phyloP scores from a whole-genome alignment of 164 flowering plant genomes.

The Nelumbo lutea region DNA sequence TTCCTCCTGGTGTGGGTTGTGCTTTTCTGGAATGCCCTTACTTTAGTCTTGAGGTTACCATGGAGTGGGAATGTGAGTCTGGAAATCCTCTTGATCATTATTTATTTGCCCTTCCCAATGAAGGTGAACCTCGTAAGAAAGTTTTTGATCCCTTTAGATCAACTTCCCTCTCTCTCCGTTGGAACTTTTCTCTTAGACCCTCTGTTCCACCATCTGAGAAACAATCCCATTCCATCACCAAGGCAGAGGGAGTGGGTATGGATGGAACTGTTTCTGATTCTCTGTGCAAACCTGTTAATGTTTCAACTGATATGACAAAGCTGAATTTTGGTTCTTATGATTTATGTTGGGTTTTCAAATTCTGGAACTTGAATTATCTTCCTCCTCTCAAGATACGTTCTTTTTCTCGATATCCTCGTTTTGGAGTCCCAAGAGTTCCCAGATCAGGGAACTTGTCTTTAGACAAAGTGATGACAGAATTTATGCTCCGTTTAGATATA shows the following conservation, averaged over 20 bases:
- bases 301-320: slow-evolving; percentile 38
- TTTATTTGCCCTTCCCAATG: slow-evolving; percentile 74
- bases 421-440: slow-evolving; percentile 75
- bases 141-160: slow-evolving; percentile 94
- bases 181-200: slow-evolving; percentile 78
- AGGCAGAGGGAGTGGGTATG: slow-evolving; percentile 16
- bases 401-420: slow-evolving; percentile 96
- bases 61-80: slow-evolving; percentile 99
- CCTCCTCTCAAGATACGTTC: slow-evolving; percentile 93
- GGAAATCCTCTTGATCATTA: slow-evolving; percentile 89
- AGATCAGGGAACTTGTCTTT: slow-evolving; percentile 95
- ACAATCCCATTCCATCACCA: slow-evolving; percentile 30
- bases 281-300: slow-evolving; percentile 25
- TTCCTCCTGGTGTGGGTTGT: slow-evolving; percentile 39
- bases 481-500: slow-evolving; percentile 80
- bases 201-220: slow-evolving; percentile 32
- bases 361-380: slow-evolving; percentile 70
- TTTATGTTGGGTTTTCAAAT: slow-evolving; percentile 81
- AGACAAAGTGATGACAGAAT: slow-evolving; percentile 96
- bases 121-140: slow-evolving; percentile 69
- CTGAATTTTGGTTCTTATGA: slow-evolving; percentile 87
- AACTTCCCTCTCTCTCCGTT: slow-evolving; percentile 84
- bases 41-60: slow-evolving; percentile 73
- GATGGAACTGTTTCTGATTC: slow-evolving; percentile 37
- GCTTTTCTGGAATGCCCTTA: slow-evolving; percentile 71